Conservation (phyloP, 495 filamentous ascomycete species). For the Penicillium cataractarum region DNA sequence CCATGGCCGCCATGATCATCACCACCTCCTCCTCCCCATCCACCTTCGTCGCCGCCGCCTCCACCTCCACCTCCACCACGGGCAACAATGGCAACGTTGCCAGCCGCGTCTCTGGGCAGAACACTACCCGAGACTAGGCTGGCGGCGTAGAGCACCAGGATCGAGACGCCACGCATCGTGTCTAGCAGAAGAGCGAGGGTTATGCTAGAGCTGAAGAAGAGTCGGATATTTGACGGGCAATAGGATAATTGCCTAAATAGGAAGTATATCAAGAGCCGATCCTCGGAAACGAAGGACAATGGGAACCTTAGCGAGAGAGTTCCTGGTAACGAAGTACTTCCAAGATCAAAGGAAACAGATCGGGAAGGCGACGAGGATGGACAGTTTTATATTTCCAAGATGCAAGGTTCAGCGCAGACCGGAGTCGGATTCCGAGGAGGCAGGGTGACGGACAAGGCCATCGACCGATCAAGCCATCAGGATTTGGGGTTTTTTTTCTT, state of each 20-base stretch:
- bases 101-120: slow-evolving; percentile 18
- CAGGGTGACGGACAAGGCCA: neutral
- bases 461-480: slow-evolving; percentile 1
- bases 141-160: slow-evolving; percentile 27
- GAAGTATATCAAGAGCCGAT: slow-evolving; percentile 10
- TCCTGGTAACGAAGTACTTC: slow-evolving; percentile 21
- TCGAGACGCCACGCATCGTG: slow-evolving; percentile 25
- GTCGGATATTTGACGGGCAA: neutral
- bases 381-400: slow-evolving; percentile 18
- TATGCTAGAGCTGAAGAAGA: slow-evolving; percentile 10
- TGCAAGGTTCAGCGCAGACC: neutral
- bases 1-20: slow-evolving; percentile 4
- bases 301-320: slow-evolving; percentile 36
- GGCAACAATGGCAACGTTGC: slow-evolving; percentile 15
- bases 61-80: slow-evolving; percentile 17
- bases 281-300: slow-evolving; percentile 19
- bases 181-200: slow-evolving; percentile 18
- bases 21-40: slow-evolving; percentile 5
- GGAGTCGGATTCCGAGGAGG: neutral
- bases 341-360: neutral
- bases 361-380: neutral
- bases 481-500: neutral
- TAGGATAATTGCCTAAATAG: neutral
- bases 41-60: neutral
- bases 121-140: slow-evolving; percentile 28